Evolutionary conservation across 2,329 filamentous ascomycete genomes (phyloP), one percentile per base, ranked within the genome.

Genomic region (Chrysosporium queenslandicum): DNA sequence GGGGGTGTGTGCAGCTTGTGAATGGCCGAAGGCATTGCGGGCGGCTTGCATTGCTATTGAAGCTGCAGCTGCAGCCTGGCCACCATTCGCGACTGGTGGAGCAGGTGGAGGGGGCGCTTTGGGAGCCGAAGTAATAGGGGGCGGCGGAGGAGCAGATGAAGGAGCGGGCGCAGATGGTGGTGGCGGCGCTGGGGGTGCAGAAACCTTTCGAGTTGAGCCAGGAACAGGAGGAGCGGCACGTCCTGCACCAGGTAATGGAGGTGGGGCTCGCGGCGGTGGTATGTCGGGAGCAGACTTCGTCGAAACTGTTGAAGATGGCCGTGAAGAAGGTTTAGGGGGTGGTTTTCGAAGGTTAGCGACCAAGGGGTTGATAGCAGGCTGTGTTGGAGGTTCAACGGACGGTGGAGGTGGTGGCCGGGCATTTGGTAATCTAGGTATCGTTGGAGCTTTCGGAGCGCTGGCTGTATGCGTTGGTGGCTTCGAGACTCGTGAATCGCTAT

Each of bases 231-330:
- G 77, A 4, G 78, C 78, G 37, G 76, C 74, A 61, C 68, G 73
- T 30, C 62, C 58, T 20, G 60, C 58, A 30, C 64, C 65, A 9
- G 69, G 69, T 53, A 66, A 85, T 11, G 86, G 86, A 27, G 88
- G 88, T 32, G 87, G 87, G 52, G 83, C 83, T 59, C 78, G 77
- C 32, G 69, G 67, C 25, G 69, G 63, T 32, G 69, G 66, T n/a
- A 69, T 61, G 37, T 76, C 72, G 30, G 68, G 63, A 2, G 64
- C 61, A 3, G 80, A 80, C 55, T 76, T 72, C 59, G 77, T 72
- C 32, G 81, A 82, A 21, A 74, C 71, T 18, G 80, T 76, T 14
- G 83, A 84, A 5, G 74, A 68, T 2, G 85, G 81, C 57, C 85
- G 74, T 39, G 72, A 72, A 0, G 63, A 63, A 50, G 74, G 74